Base-by-base conservation (phyloP, 2,329 filamentous ascomycete species). In the Ophiocordyceps camponoti-floridani region DNA sequence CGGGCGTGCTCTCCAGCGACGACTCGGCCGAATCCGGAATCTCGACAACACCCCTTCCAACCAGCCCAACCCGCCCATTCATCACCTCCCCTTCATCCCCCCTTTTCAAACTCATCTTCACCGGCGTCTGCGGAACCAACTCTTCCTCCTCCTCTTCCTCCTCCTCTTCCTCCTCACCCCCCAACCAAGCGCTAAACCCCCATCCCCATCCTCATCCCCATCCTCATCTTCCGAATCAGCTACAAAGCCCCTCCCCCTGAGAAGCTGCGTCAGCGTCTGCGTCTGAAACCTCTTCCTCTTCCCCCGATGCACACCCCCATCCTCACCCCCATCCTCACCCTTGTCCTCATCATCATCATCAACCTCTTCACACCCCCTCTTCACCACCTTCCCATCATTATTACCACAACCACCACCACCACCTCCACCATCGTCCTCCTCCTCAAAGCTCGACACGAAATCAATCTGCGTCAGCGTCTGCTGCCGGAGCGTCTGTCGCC, bases 1-100 rank as follows among this genome's bases (percentile, higher is more conserved):
- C n/a, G n/a, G n/a, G n/a, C n/a, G n/a, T n/a, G n/a, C n/a, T n/a
- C n/a, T n/a, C n/a, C n/a, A n/a, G n/a, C n/a, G n/a, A n/a, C n/a
- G n/a, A n/a, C n/a, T n/a, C n/a, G n/a, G n/a, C 70, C 1, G 69
- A 70, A 47, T 73, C 70, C 0, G 69, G 66, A 28, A 73, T 71
- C 46, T 71, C 67, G 18, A 43, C 46, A 4, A 44, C 12, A 0
- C 30, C 45, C 26, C 26, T 41, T 12, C 14, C 23, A 3, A 38
- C 19, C 31, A 14, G 13, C 31, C 3, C 12, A 5, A 38, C 14
- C 35, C 14, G 14, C 33, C 14, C 33, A 3, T n/a, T n/a, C 33
- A 14, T n/a, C 33, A 14, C 30, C 30, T 33, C 30, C 30, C 14
- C 30, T 9, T 33, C 30, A 10, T 33, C 30, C 9, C 14, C 30